Evolutionary conservation across 2,329 filamentous ascomycete genomes (phyloP).

Genomic region (Camillea tinctor): DNA sequence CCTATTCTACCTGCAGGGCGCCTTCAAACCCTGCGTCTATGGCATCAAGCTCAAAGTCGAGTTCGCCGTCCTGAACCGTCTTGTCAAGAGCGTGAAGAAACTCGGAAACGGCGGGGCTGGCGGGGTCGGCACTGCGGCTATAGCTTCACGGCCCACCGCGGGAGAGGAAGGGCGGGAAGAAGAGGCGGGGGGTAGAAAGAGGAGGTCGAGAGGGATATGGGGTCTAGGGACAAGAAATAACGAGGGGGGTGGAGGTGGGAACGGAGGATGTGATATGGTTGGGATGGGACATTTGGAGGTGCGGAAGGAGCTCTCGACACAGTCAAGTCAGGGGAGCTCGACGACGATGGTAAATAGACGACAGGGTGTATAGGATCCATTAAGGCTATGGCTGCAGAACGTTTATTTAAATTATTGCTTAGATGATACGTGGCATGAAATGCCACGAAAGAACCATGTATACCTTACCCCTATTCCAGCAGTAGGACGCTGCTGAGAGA

Average conservation of each 20-base stretch:
- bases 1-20: conserved; percentile 36
- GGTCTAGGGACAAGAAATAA: no score
- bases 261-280: background rate
- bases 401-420: no score
- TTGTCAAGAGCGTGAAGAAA: conserved; percentile 26
- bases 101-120: background rate
- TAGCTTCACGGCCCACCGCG: no score
- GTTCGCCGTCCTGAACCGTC: conserved; percentile 34
- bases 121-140: no score
- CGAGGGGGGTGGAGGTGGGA: background rate
- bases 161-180: background rate
- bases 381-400: background rate
- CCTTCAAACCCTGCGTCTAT: conserved; percentile 35
- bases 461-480: no score
- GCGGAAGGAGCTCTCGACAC: background rate
- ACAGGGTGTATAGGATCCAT: background rate
- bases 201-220: background rate
- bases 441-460: no score
- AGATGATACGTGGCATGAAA: no score
- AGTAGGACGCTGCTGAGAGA: no score
- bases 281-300: background rate
- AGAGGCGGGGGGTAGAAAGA: background rate
- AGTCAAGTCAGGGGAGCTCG: background rate
- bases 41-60: conserved; percentile 36
- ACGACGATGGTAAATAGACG: background rate